Conservation (phyloP, 371 early-diverging fungal species). For the Batrachochytrium dendrobatidis region DNA sequence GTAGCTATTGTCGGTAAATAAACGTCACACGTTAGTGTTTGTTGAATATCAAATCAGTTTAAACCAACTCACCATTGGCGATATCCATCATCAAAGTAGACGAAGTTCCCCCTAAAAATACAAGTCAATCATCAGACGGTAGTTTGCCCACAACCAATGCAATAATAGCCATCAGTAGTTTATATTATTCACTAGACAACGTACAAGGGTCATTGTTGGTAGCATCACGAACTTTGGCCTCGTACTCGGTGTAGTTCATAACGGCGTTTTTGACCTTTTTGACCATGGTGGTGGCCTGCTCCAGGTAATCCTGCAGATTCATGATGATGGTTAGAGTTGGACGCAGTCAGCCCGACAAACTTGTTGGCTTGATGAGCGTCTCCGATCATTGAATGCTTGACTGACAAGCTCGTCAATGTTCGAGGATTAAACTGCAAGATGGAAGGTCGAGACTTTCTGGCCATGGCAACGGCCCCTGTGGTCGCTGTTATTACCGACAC, state of each 20-base stretch:
- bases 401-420: too few relatives aligned
- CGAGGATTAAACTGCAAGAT: too few relatives aligned
- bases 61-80: conserved; percentile 56
- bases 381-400: too few relatives aligned
- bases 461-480: conserved; percentile 36
- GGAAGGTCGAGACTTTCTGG: neutral
- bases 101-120: neutral
- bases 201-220: conserved; percentile 37
- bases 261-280: conserved; percentile 44
- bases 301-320: too few relatives aligned
- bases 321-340: too few relatives aligned
- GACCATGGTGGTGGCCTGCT: conserved; percentile 32
- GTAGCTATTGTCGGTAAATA: too few relatives aligned
- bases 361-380: too few relatives aligned
- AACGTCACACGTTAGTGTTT: too few relatives aligned
- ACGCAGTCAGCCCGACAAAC: too few relatives aligned
- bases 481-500: conserved; percentile 64
- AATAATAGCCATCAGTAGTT: neutral
- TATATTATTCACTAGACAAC: conserved; percentile 6
- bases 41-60: too few relatives aligned
- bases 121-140: neutral
- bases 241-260: conserved; percentile 23
- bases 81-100: conserved; percentile 15
- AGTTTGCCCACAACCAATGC: neutral
- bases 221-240: conserved; percentile 37